Evolutionary conservation across 768 basidiomycete genomes (phyloP).

Genomic region (Amanita rubescens): DNA sequence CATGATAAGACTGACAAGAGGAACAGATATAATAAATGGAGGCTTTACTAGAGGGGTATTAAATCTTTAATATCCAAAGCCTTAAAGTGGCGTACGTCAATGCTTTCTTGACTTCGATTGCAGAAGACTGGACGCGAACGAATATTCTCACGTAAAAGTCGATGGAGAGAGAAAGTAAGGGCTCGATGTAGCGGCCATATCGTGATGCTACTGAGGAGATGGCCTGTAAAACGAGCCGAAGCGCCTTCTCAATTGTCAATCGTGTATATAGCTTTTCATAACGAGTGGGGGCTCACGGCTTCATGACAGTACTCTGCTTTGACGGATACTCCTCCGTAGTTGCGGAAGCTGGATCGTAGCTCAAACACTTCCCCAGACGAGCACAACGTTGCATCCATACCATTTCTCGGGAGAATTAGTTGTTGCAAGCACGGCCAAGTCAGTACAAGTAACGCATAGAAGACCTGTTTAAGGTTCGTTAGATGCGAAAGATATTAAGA

Average conservation of each 20-base stretch:
- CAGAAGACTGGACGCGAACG: conserved; percentile 64
- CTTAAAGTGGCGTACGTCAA: conserved; percentile 48
- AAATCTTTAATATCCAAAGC: neutral
- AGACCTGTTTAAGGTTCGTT: conserved; percentile 48
- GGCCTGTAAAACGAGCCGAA: conserved; percentile 84
- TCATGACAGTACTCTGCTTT: conserved; percentile 97
- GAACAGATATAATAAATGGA: conserved; percentile 80
- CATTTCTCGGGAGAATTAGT: conserved; percentile 97
- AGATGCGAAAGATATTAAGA: conserved; percentile 11
- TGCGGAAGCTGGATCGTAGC: conserved; percentile 60
- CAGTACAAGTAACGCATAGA: conserved; percentile 94
- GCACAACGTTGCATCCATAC: conserved; percentile 32
- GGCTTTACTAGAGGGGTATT: conserved; percentile 55
- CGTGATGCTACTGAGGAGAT: conserved; percentile 82
- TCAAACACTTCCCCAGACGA: neutral
- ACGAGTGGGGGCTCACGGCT: conserved; percentile 45
- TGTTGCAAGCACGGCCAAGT: conserved; percentile 88
- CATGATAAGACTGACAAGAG: conserved; percentile 73
- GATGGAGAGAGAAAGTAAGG: conserved; percentile 85
- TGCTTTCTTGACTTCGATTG: conserved; percentile 78
- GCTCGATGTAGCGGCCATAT: conserved; percentile 89
- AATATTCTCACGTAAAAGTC: conserved; percentile 97
- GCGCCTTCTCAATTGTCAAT: conserved; percentile 43
- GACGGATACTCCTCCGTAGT: conserved; percentile 87
- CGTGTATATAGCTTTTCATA: conserved; percentile 2